These are phyloP conservation scores for Iris pallida DNA, from an alignment of 116 monocot species.

Conservation along the genomic window DNA sequence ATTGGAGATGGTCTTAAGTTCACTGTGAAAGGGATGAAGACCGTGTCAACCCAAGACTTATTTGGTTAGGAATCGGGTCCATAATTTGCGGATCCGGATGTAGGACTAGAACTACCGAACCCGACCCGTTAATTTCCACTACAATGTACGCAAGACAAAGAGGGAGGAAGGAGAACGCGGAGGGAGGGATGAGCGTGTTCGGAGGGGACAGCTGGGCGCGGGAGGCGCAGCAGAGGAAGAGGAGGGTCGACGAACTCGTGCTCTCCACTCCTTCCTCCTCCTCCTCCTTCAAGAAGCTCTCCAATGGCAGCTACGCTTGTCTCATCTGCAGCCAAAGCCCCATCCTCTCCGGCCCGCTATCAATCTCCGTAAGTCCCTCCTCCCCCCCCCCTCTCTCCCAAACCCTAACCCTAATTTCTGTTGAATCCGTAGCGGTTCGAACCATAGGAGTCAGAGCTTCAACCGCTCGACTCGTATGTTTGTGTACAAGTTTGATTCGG, in stretches of 20 bases:
- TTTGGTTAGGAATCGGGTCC: no score
- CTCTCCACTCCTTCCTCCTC: constrained; percentile 25
- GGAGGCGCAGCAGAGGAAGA: constrained; percentile 63
- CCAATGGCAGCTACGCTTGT: constrained; percentile 65
- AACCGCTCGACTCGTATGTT: no score
- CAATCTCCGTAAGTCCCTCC: constrained; percentile 42
- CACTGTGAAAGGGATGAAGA: no score
- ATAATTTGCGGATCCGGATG: no score
- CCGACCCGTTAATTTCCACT: no score
- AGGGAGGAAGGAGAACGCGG: background rate
- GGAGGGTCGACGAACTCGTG: constrained; percentile 59
- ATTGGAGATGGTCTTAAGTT: no score
- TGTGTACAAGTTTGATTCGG: no score
- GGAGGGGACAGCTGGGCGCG: constrained; percentile 77
- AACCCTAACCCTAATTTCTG: background rate
- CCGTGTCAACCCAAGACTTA: no score
- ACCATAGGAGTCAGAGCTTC: no score
- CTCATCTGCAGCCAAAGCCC: constrained; percentile 62
- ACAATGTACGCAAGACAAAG: background rate
- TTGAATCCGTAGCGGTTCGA: background rate
- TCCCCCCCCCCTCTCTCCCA: background rate
- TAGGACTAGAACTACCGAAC: no score
- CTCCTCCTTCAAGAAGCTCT: constrained; percentile 40
- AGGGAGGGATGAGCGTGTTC: constrained; percentile 52
- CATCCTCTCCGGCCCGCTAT: constrained; percentile 57